Base-by-base conservation (phyloP, 495 filamentous ascomycete species). In the Penicillium turbatum region DNA sequence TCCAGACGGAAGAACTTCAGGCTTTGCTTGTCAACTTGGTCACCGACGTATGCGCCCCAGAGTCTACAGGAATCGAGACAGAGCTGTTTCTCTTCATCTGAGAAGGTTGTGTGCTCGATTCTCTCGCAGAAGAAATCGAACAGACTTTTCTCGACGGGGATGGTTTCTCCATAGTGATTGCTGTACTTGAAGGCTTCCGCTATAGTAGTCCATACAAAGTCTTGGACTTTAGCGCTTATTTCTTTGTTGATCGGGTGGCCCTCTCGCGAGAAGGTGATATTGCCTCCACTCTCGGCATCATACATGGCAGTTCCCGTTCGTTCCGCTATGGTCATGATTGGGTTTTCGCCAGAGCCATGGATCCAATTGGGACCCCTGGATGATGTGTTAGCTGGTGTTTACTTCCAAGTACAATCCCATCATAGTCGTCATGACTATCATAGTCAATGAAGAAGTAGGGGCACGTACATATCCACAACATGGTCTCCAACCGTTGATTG, bases 1-100 rank as follows among this genome's bases (percentile, higher is more conserved):
- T 98, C 93, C n/a, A 98, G 64, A 79, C 86, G 92, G 61, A 97
- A 95, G 71, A 90, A 96, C 65, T 86, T 93, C 49, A 98, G 64
- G 68, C 90, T 95, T 62, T 98, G 93, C 38, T 67, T 80, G 49
- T 80, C 75, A 38, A 96, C 77, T 15, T 82, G 77, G 40, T 87
- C 89, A 9, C 93, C 93, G 17, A 96, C 86, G 68, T 93, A 95
- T 3, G 84, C 81, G 2, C 92, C 92, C 93, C 93, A 98, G 47
- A 89, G 76, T 48, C 85, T 80, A 16, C 83, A 79, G 62, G 88
- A 73, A 49, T 88, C 79, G 12, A 90, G 65, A 55, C 57, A 69
- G 1, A 90, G 66, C 2, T 74, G 61, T 37, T 81, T 74, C 42
- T 81, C 77, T 53, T 77, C 78, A 13, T 64, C 60, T 3, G 71